Base-by-base conservation (phyloP, 2,329 filamentous ascomycete species). In the Fusarium sp. region DNA sequence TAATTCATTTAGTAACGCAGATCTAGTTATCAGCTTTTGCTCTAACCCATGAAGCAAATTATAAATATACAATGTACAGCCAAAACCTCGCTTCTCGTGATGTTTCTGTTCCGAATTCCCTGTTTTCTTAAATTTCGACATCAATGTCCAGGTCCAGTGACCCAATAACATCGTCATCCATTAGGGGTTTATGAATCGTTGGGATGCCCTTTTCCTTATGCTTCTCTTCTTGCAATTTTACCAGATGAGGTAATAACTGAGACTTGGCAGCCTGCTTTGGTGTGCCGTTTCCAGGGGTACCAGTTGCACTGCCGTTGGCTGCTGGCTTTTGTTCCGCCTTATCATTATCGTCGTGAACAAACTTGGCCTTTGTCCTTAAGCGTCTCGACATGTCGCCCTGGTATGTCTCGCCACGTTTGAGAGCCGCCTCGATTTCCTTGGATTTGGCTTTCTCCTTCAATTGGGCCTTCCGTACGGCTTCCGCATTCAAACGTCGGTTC, bases 131-230 rank as follows among this genome's bases (percentile, higher is more conserved):
- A 73, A 97, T 93, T 73, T 97, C 94, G 75, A 97, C 90, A 74
- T 98, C 95, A 78, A 98, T 94, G 29, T 94, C 95, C 74, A 98
- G 83, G 79, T 98, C 96, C 83, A 98, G 84, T 27, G 90, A 88
- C 2, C 92, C 94, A 79, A 98, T 95, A 59, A 98, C 92, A 77
- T 98, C 96, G 77, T 98, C 96, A 68, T 97, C 95, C 84, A 92
- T 91, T 61, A 94, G 88, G 30, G 91, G 90, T 81, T 92, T 90
- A 76, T 95, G 92, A 51, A 94, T 92, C 15, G 90, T 90, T 5
- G 89, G 86, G 65, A 90, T 80, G 15, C 87, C 87, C 75, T 87
- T 89, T 80, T 89, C 86, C 62, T 81, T 81, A 67, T 83, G 83
- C 74, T 84, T 84, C 80, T 85, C 84, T 69, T 84, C 81, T 76